phyloP scores from a whole-genome alignment of 2,329 filamentous ascomycete genomes.

The Cercospora citrullina region DNA sequence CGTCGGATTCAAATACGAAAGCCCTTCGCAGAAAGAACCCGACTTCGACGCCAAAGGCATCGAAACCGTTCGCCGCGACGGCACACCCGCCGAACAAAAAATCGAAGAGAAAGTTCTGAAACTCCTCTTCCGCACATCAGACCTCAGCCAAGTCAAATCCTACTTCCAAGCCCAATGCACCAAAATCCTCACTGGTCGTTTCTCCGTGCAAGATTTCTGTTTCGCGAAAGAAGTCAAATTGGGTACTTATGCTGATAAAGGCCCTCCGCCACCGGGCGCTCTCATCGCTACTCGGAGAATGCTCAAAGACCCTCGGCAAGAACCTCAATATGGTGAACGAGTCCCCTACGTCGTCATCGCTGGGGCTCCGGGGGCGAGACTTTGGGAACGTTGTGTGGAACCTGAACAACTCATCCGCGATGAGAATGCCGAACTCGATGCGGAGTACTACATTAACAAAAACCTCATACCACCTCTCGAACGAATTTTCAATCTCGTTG shows the following conservation, averaged over 20 bases:
- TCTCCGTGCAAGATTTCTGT: constrained; percentile 93
- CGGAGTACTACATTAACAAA: constrained; percentile 96
- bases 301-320: constrained; percentile 79
- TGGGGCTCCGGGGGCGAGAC: constrained; percentile 78
- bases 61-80: constrained; percentile 92
- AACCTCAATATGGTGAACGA: constrained; percentile 92
- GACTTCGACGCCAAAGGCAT: constrained; percentile 98
- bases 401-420: constrained; percentile 79
- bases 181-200: constrained; percentile 86
- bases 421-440: constrained; percentile 77
- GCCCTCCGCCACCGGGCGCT: constrained; percentile 79
- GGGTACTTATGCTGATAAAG: constrained; percentile 81
- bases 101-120: constrained; percentile 91
- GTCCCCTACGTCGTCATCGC: constrained; percentile 92
- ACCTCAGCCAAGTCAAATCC: constrained; percentile 81
- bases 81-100: constrained; percentile 92
- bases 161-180: constrained; percentile 89
- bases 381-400: constrained; percentile 86
- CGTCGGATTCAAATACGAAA: constrained; percentile 96
- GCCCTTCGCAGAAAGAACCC: constrained; percentile 69
- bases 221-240: constrained; percentile 91
- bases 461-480: constrained; percentile 94
- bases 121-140: constrained; percentile 83
- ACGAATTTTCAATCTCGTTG: constrained; percentile 93
- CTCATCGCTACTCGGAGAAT: constrained; percentile 84